Evolutionary conservation across 805 yeast genomes (phyloP), one percentile per base, ranked within the genome.

Genomic region (Sungouiozyma ichnusensis): DNA sequence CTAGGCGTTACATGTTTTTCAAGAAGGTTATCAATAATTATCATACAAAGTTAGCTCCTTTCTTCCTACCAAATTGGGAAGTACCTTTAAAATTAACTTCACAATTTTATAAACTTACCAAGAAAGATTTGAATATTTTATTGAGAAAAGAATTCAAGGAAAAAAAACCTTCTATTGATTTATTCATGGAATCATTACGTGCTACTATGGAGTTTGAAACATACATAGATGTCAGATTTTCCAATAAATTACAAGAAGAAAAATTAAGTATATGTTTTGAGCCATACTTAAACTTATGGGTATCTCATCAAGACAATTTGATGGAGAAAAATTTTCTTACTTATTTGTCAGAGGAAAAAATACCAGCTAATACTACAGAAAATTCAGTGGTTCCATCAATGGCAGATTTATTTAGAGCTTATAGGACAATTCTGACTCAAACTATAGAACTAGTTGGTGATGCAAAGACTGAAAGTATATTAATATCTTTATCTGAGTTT

Each of bases 211-310:
- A 87, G 36, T 92, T 92, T 62, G 98, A 92, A 54, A 73, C 71
- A 46, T 79, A 67, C 48, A 66, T 88, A 35, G 79, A 79, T 48
- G 73, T 74, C n/a, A 71, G 72, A 41, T 84, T 83, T 58, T 66
- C 74, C 14, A 69, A 74, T 14, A 58, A 64, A 45, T 54, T 59
- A 8, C 69, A 64, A 9, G 69, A 67, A 35, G 47, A 50, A 49
- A 68, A 62, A 40, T 74, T 77, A 43, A 85, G 81, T 34, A 70
- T 67, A 37, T 77, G 80, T 29, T 88, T 92, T 57, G 94, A 85
- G 58, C 96, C 97, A 1, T 85, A 82, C 57, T 67, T 92, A 37
- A 74, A 74, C 33, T 62, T 85, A 13, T 92, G 97, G 97, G 79
- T 92, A 9, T 77, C 77, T 16, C 83, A 85, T 53, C 97, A 92